Base-by-base conservation (phyloP, 495 filamentous ascomycete genomes). In the Penicillium simplicissimum region DNA sequence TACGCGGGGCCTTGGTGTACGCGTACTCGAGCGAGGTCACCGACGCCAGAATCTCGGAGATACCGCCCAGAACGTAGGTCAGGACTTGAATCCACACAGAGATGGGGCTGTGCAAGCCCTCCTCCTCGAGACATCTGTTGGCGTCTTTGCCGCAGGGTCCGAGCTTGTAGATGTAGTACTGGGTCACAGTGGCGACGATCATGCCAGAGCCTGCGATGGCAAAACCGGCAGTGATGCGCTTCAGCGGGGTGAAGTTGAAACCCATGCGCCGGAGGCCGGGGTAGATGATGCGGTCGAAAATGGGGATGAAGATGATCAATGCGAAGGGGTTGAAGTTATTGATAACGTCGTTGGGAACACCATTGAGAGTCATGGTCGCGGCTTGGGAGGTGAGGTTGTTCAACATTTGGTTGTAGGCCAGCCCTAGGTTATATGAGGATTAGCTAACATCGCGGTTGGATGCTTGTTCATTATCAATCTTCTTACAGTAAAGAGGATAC, bases 341-440 rank as follows among this genome's bases (percentile, higher is more conserved):
- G 65, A 93, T 78, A 28, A 93, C 81, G 67, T 95, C 91, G 75
- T 93, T 91, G 54, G 91, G 91, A 0, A 91, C 82, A 13, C 88
- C 87, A 51, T 83, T 81, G 13, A 91, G 81, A 8, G 77, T 64
- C 88, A 94, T 89, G 8, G 84, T 86, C 8, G 85, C 85, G 3
- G 90, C 90, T 72, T 91, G 89, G 10, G 87, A 89, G 37, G 84
- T 85, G n/a, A 93, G 74, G 75, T 91, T 93, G 80, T 87, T 88
- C 67, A 78, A 78, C 69, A 76, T 81, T 65, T 86, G 82, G 58
- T 82, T 81, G 65, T 86, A 85, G 15, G 82, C 76, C 48, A 91
- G 78, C 79, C 84, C 71, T 75, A n/a, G n/a, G 35, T 0, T 17
- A 28, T 17, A 28, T 14, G 0, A 33, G 7, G 10, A 36, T 58